phyloP scores from a whole-genome alignment of 208 protist species.

The Leishmania lainsoni region DNA sequence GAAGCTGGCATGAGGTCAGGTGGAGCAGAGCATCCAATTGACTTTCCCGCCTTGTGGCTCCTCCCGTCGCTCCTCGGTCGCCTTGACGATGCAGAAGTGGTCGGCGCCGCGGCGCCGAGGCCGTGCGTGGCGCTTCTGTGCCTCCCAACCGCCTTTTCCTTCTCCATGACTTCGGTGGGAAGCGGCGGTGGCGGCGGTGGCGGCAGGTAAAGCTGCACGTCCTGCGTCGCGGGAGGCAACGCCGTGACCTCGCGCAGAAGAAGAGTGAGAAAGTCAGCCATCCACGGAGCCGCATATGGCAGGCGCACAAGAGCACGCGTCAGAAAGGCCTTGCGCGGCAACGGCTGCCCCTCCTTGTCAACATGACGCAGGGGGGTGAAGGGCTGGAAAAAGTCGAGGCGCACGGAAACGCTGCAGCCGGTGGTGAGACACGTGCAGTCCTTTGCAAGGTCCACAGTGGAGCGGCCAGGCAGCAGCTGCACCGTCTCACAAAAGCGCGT shows the following conservation, averaged over 20 bases:
- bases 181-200: constrained; percentile 27
- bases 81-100: not conserved
- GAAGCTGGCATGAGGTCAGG: constrained; percentile 14
- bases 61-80: not conserved
- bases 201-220: constrained; percentile 41
- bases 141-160: constrained; percentile 11
- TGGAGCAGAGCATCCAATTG: constrained; percentile 12
- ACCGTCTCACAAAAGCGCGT: constrained; percentile 44
- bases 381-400: constrained; percentile 67
- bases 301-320: constrained; percentile 69
- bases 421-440: constrained; percentile 51
- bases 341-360: constrained; percentile 35
- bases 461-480: constrained; percentile 36
- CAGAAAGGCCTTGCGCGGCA: constrained; percentile 43
- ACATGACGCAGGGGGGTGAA: constrained; percentile 67
- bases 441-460: constrained; percentile 23
- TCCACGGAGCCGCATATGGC: constrained; percentile 69
- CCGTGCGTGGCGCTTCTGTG: not conserved
- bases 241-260: constrained; percentile 50
- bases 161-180: constrained; percentile 5
- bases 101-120: not conserved
- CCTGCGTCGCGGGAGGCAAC: constrained; percentile 17
- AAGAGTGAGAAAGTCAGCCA: constrained; percentile 34
- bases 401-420: constrained; percentile 47
- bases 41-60: constrained; percentile 20